Evolutionary conservation across 1,139 yeast genomes (phyloP).

Genomic region (Hansenula anomala): DNA sequence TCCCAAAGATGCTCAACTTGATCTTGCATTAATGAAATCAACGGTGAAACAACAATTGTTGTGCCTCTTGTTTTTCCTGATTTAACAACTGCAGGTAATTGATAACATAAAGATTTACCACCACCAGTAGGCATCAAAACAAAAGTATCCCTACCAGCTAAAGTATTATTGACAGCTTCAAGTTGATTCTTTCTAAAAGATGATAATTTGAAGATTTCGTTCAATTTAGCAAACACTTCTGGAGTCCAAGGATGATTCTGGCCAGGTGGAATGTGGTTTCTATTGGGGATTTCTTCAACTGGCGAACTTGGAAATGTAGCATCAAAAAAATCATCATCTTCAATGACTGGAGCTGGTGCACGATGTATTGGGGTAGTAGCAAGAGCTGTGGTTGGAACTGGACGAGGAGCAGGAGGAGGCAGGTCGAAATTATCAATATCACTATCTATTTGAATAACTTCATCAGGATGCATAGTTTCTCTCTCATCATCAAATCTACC

Average conservation of each 20-base stretch:
- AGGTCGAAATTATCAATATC: background rate
- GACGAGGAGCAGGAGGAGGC: no score
- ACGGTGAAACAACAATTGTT: slow-evolving; percentile 89
- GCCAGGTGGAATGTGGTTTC: slow-evolving; percentile 6
- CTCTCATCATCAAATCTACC: slow-evolving; percentile 8
- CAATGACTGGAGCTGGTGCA: background rate
- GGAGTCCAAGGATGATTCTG: slow-evolving; percentile 49
- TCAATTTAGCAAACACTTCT: slow-evolving; percentile 59
- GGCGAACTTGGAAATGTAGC: slow-evolving; percentile 8
- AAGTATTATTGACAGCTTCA: slow-evolving; percentile 80
- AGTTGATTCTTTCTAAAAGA: slow-evolving; percentile 80
- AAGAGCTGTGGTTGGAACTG: no score
- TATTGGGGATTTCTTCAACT: no score
- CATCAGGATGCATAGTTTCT: slow-evolving; percentile 4
- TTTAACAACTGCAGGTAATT: slow-evolving; percentile 81
- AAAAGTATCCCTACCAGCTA: slow-evolving; percentile 81
- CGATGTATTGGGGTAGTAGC: no score
- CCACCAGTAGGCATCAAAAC: slow-evolving; percentile 99
- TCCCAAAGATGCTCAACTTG: slow-evolving; percentile 79
- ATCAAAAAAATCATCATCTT: background rate
- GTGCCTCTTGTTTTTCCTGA: slow-evolving; percentile 77
- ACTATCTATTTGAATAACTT: background rate
- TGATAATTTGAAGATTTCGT: slow-evolving; percentile 54
- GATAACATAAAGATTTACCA: slow-evolving; percentile 95
- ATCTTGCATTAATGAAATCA: slow-evolving; percentile 96